Base-by-base conservation (phyloP, 768 basidiomycete genomes). In the Sporobolomyces pararoseus region DNA sequence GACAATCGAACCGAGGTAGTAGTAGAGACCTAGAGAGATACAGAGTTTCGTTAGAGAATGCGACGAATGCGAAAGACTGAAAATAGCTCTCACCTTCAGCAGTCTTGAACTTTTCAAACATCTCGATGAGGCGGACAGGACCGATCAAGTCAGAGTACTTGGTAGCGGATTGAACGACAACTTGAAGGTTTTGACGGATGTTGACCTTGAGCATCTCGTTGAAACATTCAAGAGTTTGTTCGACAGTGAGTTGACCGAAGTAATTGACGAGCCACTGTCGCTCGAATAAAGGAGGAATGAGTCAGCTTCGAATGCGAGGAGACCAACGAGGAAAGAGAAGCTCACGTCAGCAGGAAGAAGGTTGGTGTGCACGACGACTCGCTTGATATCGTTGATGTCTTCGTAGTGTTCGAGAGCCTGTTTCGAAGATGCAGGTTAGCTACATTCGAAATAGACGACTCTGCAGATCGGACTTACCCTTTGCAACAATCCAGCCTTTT, bases 101-200 rank as follows among this genome's bases (percentile, higher is more conserved):
- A 68, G 86, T 95, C 84, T 97, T 98, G 86, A 91, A 96, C 50
- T 87, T 85, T 80, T 99, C 95, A 71, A 98, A 98, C 86, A 98
- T 89, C 81, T 98, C 96, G 75, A 99, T 97, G 63, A 99, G 83
- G 80, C 94, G 95, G 80, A 96, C 88, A 32, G 96, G 92, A 1
- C 96, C 96, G 58, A 99, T 86, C 65, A 99, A 89, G 75, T 98
- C 96, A 10, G 94, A 97, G 81, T 98, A 99, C 81, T 98, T 98
- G 65, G 94, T 98, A 21, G 95, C 93, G 75, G 97, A 91, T 80
- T 98, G 94, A 65, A 98, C 89, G 58, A 93, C 96, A 61, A 94
- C 86, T 77, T 96, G 92, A 47, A 98, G 83, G 80, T 98, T 99
- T 82, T 98, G 94, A 53, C 95, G 89, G 75, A 99, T 96, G 81